Base-by-base conservation (phyloP, 306 rosid genomes). In the Lathyrus oleraceus region DNA sequence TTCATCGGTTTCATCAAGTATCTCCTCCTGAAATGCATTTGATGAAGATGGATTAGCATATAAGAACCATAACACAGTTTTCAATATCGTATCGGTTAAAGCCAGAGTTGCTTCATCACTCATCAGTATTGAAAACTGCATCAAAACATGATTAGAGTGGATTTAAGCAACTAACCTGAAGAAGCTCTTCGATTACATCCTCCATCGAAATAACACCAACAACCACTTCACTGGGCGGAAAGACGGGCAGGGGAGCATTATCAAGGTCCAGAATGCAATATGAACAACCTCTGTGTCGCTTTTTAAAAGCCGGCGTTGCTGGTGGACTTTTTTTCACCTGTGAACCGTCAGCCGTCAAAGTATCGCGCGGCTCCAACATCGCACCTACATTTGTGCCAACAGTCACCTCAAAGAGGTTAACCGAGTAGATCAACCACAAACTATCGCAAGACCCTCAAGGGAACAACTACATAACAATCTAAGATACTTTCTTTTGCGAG, bases 151-250 rank as follows among this genome's bases (percentile, higher is more conserved):
- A 69, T 40, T 49, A 56, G 21, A 19, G 25, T 52, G 25, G 67
- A 59, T 23, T 60, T 61, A 72, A 75, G 76, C 75, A 25, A 56
- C 65, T 64, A 75, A 94, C 99, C 99, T 94, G 99, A 81, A 94
- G 99, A 80, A 94, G 99, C 81, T 94, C 99, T 87, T 94, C 99
- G 19, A 94, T 94, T 70, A 94, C 99, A 84, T 94, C 99, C 85
- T 94, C 99, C 99, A 94, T 94, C 28, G 91, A 64, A 75, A 94
- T 94, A 70, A 94, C 99, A 67, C 99, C 99, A 75, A 94, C 99
- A 70, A 91, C 97, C 73, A 76, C 83, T 83, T 94, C 95, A 71
- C 78, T 82, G 54, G 87, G 63, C 51, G 96, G 84, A 75, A 83
- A 84, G 35, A 78, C 85, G 8, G 92, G 99, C 74, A 91, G 77